Base-by-base conservation (phyloP, 257 asterid species). In the Verbascum thapsus region DNA sequence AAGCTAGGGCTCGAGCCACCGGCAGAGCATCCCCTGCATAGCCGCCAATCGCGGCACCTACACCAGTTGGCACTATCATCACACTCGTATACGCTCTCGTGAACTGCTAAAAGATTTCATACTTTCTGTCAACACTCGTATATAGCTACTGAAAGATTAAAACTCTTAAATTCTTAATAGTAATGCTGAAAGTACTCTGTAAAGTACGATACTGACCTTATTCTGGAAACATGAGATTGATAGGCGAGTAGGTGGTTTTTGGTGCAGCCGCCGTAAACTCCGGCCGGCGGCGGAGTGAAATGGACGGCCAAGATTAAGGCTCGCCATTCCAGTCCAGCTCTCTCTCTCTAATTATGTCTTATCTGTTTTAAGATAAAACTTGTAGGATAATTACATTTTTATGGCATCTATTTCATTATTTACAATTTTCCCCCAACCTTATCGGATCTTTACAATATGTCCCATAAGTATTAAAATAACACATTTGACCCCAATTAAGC, bases 21-120 rank as follows among this genome's bases (percentile, higher is more conserved):
- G 98, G 96, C 76, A 91, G 70, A 69, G 98, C 96, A 72, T 91
- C 96, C 8, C 98, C 96, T 2, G 98, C 98, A 63, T 84, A 91
- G 38, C 98, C 98, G 64, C 98, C 96, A 74, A 91, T 86, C 1
- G 85, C 88, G 22, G 96, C 98, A 45, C 96, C 98, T 5, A 91
- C 88, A 48, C 98, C 96, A 7, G 98, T 88, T 8, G 96, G 98
- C 69, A 91, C 92, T 71, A 91, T 88, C 96, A 91, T 74, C 71
- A 91, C 96, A 71, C 95, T 91, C 37, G 96, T 86, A 72, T 91
- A 91, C 10, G 83, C 58, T 74, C 90, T 81, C 85, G 80, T 86
- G 56, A 81, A 80, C 95, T 82, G 82, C 61, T 63, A 58, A 43
- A 38, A 15, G 15, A 52, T 41, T 38, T 13, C 43, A 6, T 48